Evolutionary conservation across 2,329 filamentous ascomycete species (phyloP).

Genomic region (Neoascochyta sp.): DNA sequence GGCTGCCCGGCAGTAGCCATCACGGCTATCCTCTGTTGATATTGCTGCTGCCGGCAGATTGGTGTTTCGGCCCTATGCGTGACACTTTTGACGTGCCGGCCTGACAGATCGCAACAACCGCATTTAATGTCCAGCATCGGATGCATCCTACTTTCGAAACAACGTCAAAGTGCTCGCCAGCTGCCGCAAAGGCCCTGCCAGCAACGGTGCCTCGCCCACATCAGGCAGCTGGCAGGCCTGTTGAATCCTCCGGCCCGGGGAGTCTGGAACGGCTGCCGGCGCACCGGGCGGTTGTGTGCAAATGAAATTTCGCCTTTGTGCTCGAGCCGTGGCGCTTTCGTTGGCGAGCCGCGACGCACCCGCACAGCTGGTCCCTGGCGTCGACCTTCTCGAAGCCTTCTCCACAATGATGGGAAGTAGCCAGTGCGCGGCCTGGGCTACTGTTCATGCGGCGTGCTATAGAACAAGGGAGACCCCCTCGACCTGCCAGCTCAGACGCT

Average conservation of each 20-base stretch:
- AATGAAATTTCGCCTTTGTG: conserved; percentile 33
- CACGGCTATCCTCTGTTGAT: conserved; percentile 5
- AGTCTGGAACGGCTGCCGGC: conserved; percentile 22
- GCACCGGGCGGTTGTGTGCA: conserved; percentile 12
- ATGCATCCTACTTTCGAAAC: conserved; percentile 22
- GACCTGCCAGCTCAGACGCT: conserved; percentile 16
- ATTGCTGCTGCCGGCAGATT: too few relatives aligned
- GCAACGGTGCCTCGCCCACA: conserved; percentile 19
- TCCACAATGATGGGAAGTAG: conserved; percentile 28
- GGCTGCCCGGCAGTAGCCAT: too few relatives aligned
- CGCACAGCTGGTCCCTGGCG: conserved; percentile 31
- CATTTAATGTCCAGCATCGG: conserved; percentile 3
- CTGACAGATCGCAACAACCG: conserved; percentile 10
- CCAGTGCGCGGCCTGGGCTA: conserved; percentile 15
- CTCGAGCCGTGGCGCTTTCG: conserved; percentile 23
- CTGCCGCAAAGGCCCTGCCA: conserved; percentile 17
- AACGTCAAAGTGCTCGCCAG: conserved; percentile 22
- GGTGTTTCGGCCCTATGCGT: conserved; percentile 4
- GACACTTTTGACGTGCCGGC: conserved; percentile 14
- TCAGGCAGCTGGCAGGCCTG: conserved; percentile 27
- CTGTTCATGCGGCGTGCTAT: conserved; percentile 22
- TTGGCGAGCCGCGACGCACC: conserved; percentile 28
- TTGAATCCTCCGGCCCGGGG: conserved; percentile 19
- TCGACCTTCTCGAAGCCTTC: conserved; percentile 27
- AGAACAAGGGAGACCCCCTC: conserved; percentile 20